phyloP scores from a whole-genome alignment of 768 basidiomycete species.

The Cytidiella melzeri region DNA sequence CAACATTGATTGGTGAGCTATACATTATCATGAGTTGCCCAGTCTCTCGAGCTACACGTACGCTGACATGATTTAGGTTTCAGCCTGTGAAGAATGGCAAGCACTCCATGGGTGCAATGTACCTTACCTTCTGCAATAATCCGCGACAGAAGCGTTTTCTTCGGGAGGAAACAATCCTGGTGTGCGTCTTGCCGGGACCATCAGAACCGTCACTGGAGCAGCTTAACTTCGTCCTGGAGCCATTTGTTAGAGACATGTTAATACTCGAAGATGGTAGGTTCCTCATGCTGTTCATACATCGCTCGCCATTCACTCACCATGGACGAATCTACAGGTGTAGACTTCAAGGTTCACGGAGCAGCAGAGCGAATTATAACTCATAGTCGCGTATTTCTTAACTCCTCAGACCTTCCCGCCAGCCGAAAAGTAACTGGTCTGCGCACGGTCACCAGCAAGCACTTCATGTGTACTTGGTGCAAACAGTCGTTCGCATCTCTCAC shows the following conservation, averaged over 20 bases:
- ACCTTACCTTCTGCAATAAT: conserved; percentile 19
- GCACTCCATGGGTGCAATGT: conserved; percentile 22
- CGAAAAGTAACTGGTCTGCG: conserved; percentile 17
- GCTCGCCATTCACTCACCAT: too few relatives aligned
- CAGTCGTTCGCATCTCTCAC: too few relatives aligned
- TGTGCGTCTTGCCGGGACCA: conserved; percentile 20
- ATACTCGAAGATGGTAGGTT: conserved; percentile 14
- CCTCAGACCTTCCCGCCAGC: conserved; percentile 18
- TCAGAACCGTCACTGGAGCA: conserved; percentile 18
- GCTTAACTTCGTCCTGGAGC: too few relatives aligned
- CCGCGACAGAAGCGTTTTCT: conserved; percentile 16
- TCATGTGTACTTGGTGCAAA: too few relatives aligned
- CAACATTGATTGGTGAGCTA: too few relatives aligned
- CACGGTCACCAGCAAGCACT: too few relatives aligned
- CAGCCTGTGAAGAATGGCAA: conserved; percentile 11
- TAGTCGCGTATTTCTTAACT: conserved; percentile 6
- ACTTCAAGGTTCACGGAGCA: not conserved
- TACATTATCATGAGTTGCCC: conserved; percentile 23
- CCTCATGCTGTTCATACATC: not conserved
- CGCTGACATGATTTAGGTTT: conserved; percentile 16
- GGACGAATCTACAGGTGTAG: not conserved
- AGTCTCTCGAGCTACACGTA: not conserved
- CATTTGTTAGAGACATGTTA: conserved; percentile 9
- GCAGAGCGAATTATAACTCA: conserved; percentile 1
- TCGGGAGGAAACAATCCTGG: conserved; percentile 18